Base-by-base conservation (phyloP, 345 rosid genomes). In the Pistacia atlantica region DNA sequence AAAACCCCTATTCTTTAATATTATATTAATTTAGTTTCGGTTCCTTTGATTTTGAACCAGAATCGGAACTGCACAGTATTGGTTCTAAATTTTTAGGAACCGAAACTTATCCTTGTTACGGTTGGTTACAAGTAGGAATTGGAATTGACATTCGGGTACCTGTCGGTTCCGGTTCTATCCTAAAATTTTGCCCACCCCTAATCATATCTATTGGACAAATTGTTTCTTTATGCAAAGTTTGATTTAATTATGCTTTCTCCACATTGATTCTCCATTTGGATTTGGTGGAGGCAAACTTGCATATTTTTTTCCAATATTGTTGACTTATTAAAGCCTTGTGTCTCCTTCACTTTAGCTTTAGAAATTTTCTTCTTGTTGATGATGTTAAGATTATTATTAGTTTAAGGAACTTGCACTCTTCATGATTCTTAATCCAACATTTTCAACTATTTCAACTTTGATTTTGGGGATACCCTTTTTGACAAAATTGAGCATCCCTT, bases 321-420 rank as follows among this genome's bases (percentile, higher is more conserved):
- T 60, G 66, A 59, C 67, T 45, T 45, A 55, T 45, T 42, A 3
- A 4, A 20, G 75, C 65, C 46, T 71, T 58, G 42, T 56, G n/a
- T 71, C 51, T 45, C 20, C 52, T 60, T 52, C n/a, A 72, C 66
- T 72, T 72, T 35, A 35, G 25, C 62, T 70, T 72, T 42, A 45
- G 20, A 14, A 68, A 68, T 68, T 68, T 68, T 28, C 25, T 68
- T 28, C 22, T 6, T 28, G 12, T 13, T 28, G 20, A 25, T 49
- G 49, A 3, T 49, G 8, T 20, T 20, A 12, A 61, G 31, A 25
- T 10, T 31, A 31, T 31, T 7, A 42, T 42, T 38, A 38, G 3
- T 31, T 31, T 38, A 38, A 38, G 2, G 42, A 38, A 2, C 7
- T 38, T 38, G 5, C 4, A 4, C 7, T 38, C 42, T 38, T 38